Evolutionary conservation across 495 filamentous ascomycete species (phyloP).

Genomic region (Penicillium goetzii): DNA sequence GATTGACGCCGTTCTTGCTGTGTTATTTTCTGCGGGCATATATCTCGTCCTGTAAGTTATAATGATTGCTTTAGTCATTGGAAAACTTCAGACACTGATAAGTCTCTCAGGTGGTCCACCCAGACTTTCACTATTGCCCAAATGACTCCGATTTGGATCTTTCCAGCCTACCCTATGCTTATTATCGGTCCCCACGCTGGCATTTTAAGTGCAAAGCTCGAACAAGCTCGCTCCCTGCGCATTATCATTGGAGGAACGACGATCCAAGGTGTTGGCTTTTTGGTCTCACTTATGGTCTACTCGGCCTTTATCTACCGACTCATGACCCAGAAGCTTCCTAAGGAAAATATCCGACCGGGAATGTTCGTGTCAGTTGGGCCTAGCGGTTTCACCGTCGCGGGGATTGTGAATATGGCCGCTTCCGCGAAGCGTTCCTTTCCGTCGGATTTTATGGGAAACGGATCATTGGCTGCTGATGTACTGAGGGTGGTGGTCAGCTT

Average conservation of each 20-base stretch:
- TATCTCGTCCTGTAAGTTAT: constrained; percentile 67
- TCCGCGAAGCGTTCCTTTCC: constrained; percentile 50
- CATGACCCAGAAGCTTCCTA: constrained; percentile 89
- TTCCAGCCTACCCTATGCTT: constrained; percentile 84
- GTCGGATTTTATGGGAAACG: constrained; percentile 62
- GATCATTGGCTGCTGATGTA: constrained; percentile 57
- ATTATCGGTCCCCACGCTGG: constrained; percentile 76
- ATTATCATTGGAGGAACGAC: constrained; percentile 73
- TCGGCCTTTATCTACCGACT: constrained; percentile 84
- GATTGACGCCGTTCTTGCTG: constrained; percentile 68
- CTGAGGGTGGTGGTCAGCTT: constrained; percentile 60
- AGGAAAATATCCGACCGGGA: constrained; percentile 73
- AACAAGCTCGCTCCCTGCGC: constrained; percentile 53
- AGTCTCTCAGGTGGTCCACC: constrained; percentile 61
- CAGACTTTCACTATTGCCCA: constrained; percentile 78
- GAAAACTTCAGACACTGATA: constrained; percentile 21
- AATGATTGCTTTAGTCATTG: neutral
- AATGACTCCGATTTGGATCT: constrained; percentile 94
- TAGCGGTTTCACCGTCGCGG: constrained; percentile 76
- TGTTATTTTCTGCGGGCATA: constrained; percentile 66
- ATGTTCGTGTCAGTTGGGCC: constrained; percentile 88
- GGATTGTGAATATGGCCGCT: constrained; percentile 62
- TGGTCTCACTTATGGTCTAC: constrained; percentile 85
- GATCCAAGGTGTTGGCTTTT: constrained; percentile 81
- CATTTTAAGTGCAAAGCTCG: constrained; percentile 58